phyloP scores from a whole-genome alignment of 495 filamentous ascomycete species.

The Aspergillus diversus region DNA sequence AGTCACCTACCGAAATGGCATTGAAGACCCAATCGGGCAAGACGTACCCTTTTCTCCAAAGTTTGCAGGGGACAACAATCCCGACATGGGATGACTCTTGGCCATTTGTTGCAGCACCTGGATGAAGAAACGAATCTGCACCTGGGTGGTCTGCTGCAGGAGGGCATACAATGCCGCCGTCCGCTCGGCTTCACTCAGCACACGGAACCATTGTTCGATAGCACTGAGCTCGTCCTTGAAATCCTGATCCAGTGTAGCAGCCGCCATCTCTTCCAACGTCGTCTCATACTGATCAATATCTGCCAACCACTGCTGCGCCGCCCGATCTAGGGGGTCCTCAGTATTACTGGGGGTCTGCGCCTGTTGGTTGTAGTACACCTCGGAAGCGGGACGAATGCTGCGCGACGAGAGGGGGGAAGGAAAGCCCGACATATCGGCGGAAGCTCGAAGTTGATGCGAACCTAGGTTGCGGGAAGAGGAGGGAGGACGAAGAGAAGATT shows the following conservation, averaged over 20 bases:
- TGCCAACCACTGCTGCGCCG: constrained; percentile 96
- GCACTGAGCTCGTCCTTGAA: constrained; percentile 99
- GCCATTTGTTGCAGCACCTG: constrained; percentile 98
- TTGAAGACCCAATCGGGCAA: neutral
- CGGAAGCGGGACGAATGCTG: constrained; percentile 88
- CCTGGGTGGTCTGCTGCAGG: constrained; percentile 96
- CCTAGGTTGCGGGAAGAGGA: constrained; percentile 78
- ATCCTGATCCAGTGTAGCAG: constrained; percentile 95
- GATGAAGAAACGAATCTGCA: constrained; percentile 99
- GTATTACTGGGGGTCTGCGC: constrained; percentile 64
- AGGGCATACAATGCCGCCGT: constrained; percentile 95
- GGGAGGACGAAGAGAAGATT: constrained; percentile 88
- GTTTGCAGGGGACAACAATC: constrained; percentile 91
- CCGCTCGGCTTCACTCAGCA: constrained; percentile 93
- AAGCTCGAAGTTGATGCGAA: constrained; percentile 88
- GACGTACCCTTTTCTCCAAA: constrained; percentile 87
- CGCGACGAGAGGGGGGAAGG: constrained; percentile 76
- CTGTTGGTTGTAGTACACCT: constrained; percentile 83
- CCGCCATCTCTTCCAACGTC: constrained; percentile 97
- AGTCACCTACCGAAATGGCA: neutral
- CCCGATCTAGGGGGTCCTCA: constrained; percentile 89
- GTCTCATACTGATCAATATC: constrained; percentile 98
- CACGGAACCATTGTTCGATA: constrained; percentile 99
- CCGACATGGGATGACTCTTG: constrained; percentile 96
- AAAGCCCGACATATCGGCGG: constrained; percentile 93